Base-by-base conservation (phyloP, 164 flowering plant species). In the Litsea cubeba region DNA sequence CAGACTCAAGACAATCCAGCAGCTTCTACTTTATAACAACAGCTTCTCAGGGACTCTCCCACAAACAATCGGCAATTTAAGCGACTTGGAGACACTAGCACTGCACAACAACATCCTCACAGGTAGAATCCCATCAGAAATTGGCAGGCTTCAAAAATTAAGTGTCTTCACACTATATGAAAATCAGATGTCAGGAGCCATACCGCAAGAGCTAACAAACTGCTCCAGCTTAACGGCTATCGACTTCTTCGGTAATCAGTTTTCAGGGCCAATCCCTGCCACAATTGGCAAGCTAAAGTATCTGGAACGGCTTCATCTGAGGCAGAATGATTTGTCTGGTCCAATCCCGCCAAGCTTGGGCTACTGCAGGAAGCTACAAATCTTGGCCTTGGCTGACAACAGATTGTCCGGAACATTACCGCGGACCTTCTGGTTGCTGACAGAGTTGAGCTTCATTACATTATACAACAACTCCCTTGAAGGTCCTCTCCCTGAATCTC, bases 391-490 rank as follows among this genome's bases (percentile, higher is more conserved):
- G 79, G 93, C 94, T 11, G 97, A 91, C 79, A 95, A 95, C 80
- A 87, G 83, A 32, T 84, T 95, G 69, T 77, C 97, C 0, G 97
- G 99, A 66, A 28, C 85, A 63, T 10, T 95, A 69, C 97, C 98
- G 17, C 79, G 85, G 17, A 90, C 97, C 23, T 90, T 92, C 78
- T 72, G 85, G 75, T 88, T 83, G 72, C 90, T 95, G 26, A 81
- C 84, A 1, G 84, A 88, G 67, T 83, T 94, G 25, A 74, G 68
- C 57, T 78, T 81, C 64, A 40, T 92, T 26, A 85, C 92, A n/a
- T 87, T 95, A 65, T 95, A 91, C 86, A 95, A 93, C 86, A 95
- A 95, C 77, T 90, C 97, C 46, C 77, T 95, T n/a, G 85, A 89
- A 80, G 97, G 99, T 51, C 89, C 93, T 58, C 83, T 95, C 69